These are phyloP conservation scores for Candida arabinofermentans DNA, from an alignment of 805 yeast species.

Conservation along the genomic window DNA sequence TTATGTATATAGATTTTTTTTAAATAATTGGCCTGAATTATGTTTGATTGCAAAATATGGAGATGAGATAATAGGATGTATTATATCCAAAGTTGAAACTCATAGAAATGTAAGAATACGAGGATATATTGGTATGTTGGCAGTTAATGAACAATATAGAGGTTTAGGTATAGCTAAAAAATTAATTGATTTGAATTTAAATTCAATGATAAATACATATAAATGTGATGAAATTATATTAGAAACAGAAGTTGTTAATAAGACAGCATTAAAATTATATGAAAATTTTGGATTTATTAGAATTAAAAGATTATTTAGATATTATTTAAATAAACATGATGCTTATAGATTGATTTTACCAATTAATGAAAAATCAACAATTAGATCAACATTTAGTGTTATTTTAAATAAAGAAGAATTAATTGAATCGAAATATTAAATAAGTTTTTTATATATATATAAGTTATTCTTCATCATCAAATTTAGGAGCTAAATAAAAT, in stretches of 20 bases:
- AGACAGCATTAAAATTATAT: conserved; percentile 31
- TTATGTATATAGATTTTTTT: conserved; percentile 86
- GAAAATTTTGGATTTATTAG: conserved; percentile 36
- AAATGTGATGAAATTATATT: conserved; percentile 86
- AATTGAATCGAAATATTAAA: conserved; percentile 24
- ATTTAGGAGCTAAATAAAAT: conserved; percentile 96
- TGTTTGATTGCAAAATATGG: conserved; percentile 58
- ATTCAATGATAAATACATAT: conserved; percentile 54
- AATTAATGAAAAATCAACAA: conserved; percentile 53
- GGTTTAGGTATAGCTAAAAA: conserved; percentile 80
- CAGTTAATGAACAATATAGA: conserved; percentile 67
- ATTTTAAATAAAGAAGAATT: conserved; percentile 19
- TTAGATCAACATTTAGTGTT: conserved; percentile 51
- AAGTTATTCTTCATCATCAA: conserved; percentile 76
- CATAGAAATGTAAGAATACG: conserved; percentile 72
- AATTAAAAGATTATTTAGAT: conserved; percentile 63
- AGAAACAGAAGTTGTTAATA: conserved; percentile 85
- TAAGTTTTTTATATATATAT: background rate
- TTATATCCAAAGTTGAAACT: conserved; percentile 75
- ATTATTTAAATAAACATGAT: conserved; percentile 89
- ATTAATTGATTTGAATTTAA: conserved; percentile 59
- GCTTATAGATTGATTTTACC: conserved; percentile 88
- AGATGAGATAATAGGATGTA: conserved; percentile 63
- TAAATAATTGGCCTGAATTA: conserved; percentile 87
- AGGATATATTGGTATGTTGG: conserved; percentile 96